Conservation (phyloP, 257 asterid species). For the Solanum appendiculatum region DNA sequence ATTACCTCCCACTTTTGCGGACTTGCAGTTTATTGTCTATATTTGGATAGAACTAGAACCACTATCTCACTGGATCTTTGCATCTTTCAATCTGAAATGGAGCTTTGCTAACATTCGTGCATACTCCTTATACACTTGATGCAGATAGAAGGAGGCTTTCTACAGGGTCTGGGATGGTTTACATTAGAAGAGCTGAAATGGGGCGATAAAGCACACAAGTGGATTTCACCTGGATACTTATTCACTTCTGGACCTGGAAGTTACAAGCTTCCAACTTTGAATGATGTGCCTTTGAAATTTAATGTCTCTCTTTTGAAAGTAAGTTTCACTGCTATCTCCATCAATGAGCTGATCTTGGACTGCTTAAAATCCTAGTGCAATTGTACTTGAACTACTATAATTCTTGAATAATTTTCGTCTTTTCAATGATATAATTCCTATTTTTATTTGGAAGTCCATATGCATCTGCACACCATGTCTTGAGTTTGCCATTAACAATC, state of each 20-base stretch:
- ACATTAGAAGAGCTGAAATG: slow-evolving; percentile 93
- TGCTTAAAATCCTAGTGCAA: not conserved
- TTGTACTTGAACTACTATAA: not conserved
- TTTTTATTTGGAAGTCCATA: not conserved
- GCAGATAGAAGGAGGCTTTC: slow-evolving; percentile 92
- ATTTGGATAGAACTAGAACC: not conserved
- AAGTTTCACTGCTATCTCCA: slow-evolving; percentile 1
- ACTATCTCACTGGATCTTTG: not conserved
- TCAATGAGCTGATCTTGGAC: not conserved
- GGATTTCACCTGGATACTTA: slow-evolving; percentile 71
- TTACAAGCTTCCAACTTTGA: slow-evolving; percentile 84
- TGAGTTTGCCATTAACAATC: not conserved
- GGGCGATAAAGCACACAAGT: slow-evolving; percentile 89
- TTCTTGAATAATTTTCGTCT: not conserved
- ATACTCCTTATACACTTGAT: not conserved
- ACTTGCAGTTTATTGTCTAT: not conserved
- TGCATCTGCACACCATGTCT: not conserved
- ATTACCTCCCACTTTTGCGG: not conserved
- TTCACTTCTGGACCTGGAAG: slow-evolving; percentile 83
- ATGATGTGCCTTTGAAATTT: slow-evolving; percentile 72
- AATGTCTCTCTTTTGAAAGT: slow-evolving; percentile 82
- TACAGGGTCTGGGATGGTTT: slow-evolving; percentile 96
- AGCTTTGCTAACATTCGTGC: not conserved
- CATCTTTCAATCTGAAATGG: not conserved
- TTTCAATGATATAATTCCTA: not conserved